Evolutionary conservation across 1,284 basidiomycete species (phyloP), one percentile per base, ranked within the genome.

Genomic region (Phellopilus nigrolimitatus): DNA sequence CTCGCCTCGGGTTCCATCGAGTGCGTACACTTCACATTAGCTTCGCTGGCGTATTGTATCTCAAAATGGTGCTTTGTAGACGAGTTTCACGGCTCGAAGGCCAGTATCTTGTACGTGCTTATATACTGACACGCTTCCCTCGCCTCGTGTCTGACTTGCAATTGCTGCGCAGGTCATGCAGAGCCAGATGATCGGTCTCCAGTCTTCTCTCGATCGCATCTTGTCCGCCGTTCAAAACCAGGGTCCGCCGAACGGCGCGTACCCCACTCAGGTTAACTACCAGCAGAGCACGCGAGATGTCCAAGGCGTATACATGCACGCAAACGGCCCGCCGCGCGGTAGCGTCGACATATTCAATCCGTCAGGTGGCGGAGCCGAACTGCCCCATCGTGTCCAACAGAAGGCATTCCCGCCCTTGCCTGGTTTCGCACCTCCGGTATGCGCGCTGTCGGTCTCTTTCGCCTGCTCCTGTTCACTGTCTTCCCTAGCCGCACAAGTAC

Each of bases 181-280:
- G 66, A 88, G 85, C 67, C 88, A 91, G 64, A 90, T 91, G 86
- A 91, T 91, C 61, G 88, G 88, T 59, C 87, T 91, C 82, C 88
- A 91, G 67, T 86, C 87, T 3, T 86, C 88, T 24, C 67, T 91
- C 55, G 88, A 91, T 68, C 79, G 88, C 52, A 91, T 91, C 61
- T 68, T 91, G 46, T 71, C 76, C 38, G 81, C 78, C 8, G 72
- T 91, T 47, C 84, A 87, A 64, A 67, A 64, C 42, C 80, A 82
- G 60, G 67, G 59, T 13, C 69, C 69, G 30, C 15, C 53, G 62
- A 47, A 66, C 65, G 56, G 55, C 53, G 40, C 49, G 52, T 50
- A 62, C 52, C 65, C 63, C 47, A n/a, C n/a, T 57, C 57, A 33
- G 57, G 60, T 44, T 67, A 66, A 53, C 55, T 21, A 12, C 45